Conservation (phyloP, 1,284 basidiomycete genomes). For the Thecaphora frezii region DNA sequence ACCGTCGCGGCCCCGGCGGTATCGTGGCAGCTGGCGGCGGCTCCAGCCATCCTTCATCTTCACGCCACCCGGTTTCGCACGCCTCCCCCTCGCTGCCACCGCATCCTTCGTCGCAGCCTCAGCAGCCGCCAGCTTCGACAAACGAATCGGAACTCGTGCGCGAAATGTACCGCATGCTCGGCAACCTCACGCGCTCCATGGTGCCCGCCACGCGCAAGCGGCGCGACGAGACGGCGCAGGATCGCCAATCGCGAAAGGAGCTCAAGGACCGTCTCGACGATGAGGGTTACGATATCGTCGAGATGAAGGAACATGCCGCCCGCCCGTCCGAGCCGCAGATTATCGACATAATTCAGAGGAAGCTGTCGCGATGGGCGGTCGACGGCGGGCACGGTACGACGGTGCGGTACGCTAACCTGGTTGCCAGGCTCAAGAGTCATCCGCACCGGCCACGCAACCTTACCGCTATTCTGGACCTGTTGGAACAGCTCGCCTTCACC, state of each 20-base stretch:
- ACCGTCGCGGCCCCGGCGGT: too few species aligned
- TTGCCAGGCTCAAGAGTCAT: conserved; percentile 9
- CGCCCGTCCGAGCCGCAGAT: conserved; percentile 15
- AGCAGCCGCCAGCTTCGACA: too few species aligned
- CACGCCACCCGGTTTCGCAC: too few species aligned
- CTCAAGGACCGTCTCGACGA: conserved; percentile 35
- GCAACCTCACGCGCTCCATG: conserved; percentile 34
- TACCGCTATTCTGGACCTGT: conserved; percentile 24
- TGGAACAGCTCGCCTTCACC: conserved; percentile 28
- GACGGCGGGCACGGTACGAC: conserved; percentile 37
- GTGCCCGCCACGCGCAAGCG: conserved; percentile 36
- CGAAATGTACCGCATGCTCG: conserved; percentile 32
- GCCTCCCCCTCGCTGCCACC: too few species aligned
- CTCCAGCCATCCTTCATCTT: too few species aligned
- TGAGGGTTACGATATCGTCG: conserved; percentile 36
- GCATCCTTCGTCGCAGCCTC: too few species aligned
- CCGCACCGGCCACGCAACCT: conserved; percentile 17
- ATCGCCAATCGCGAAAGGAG: conserved; percentile 24
- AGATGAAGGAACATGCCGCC: conserved; percentile 24
- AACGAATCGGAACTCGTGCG: conserved; percentile 18
- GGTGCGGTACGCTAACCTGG: conserved; percentile 20
- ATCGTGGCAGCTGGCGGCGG: too few species aligned
- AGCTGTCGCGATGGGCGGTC: conserved; percentile 22
- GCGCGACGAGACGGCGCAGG: conserved; percentile 27
- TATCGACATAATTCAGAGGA: conserved; percentile 25